These are phyloP conservation scores for barrel medic (Medicago truncatula) DNA, from an alignment of 306 rosid genomes.

Conservation along the genomic window MtrunA17r5.0-ANR NC_053048.1:37474001-37474500, in stretches of 20 bases:
- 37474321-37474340: not conserved
- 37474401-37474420: too few species aligned
- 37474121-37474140: conserved; percentile 8
- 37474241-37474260: not conserved
- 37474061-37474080: too few species aligned
- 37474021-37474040: too few species aligned
- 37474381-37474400: not conserved
- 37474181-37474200: conserved; percentile 33
- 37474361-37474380: too few species aligned
- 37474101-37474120: conserved; percentile 30
- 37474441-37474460: too few species aligned
- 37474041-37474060: too few species aligned
- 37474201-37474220: conserved; percentile 30
- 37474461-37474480: too few species aligned
- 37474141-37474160: conserved; percentile 7
- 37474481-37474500: not conserved
- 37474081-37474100: not conserved
- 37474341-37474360: not conserved
- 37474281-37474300: not conserved
- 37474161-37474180: not conserved
- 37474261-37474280: not conserved
- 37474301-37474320: not conserved
- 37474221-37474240: conserved; percentile 16
- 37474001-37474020: too few species aligned
- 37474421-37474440: too few species aligned